phyloP scores from a whole-genome alignment of 345 rosid species.

The Bruguiera parviflora region DNA sequence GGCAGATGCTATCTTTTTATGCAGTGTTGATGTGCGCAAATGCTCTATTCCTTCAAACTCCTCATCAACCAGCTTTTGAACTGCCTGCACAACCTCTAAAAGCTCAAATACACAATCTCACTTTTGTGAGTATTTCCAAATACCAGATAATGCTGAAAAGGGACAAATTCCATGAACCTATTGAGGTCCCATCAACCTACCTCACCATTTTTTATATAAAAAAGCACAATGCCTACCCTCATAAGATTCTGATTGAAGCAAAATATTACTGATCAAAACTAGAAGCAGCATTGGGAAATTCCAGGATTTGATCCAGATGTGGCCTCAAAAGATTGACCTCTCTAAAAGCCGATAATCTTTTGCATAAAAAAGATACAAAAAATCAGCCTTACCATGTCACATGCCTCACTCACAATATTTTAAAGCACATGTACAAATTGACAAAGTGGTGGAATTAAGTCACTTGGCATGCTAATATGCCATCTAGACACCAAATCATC shows the following conservation, averaged over 20 bases:
- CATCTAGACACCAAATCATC: no score
- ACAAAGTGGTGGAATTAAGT: no score
- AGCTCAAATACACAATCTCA: not conserved
- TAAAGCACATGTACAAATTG: no score
- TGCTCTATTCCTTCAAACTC: slow-evolving; percentile 91
- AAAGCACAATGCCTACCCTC: no score
- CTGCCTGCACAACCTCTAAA: slow-evolving; percentile 56
- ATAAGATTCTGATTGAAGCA: no score
- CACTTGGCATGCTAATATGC: no score
- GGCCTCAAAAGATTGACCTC: not conserved
- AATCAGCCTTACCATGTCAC: no score
- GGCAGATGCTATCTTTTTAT: slow-evolving; percentile 84
- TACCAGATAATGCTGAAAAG: not conserved
- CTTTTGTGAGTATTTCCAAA: not conserved
- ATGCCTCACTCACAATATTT: no score
- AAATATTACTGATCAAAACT: not conserved
- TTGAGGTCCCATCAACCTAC: no score
- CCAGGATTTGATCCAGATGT: slow-evolving; percentile 1
- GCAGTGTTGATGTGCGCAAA: slow-evolving; percentile 84
- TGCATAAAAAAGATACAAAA: no score
- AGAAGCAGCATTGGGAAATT: not conserved
- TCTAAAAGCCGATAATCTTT: not conserved
- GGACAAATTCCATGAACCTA: no score
- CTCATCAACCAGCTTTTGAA: slow-evolving; percentile 79
- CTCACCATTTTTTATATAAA: no score